Evolutionary conservation across 306 rosid genomes (phyloP), one percentile per base, ranked within the genome.

Genomic region (Delonix regia): DNA sequence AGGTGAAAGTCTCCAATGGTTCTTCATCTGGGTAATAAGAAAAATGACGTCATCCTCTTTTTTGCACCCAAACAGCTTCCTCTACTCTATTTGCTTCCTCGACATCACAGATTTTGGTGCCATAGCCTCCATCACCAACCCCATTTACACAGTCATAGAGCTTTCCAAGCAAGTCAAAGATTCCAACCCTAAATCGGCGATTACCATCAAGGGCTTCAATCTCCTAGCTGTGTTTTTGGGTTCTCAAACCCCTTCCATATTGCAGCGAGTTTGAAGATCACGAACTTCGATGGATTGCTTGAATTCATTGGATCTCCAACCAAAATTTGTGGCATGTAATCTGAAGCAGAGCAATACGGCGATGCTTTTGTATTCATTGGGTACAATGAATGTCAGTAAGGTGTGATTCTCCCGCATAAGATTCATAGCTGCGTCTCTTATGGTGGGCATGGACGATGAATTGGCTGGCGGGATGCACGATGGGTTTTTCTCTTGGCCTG

Each of bases 341-440:
- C 45, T 92, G 1, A 83, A 79, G 48, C 99, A 87, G 80, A 85
- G 39, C 9, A 98, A 95, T 24, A 88, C 91, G 10, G 99, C 97
- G 47, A 89, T 57, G 60, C 86, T 95, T 44, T 47, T 95, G 81
- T 95, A 95, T 78, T 95, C 99, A 0, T 94, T 97, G 0, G 99
- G 99, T 0, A 94, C 99, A 4, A 94, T 95, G 1, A 97, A 97
- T 0, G 45, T 80, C 5, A 90, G 97, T 85, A 94, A 94, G 82
- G 99, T 9, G 99, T 90, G 45, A 55, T 92, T 51, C 76, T 94
- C 19, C 84, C 92, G 7, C 98, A 95, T 42, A 47, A 71, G 74
- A 95, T 87, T 92, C 88, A 87, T 95, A 0, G 75, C 99, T 2
- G 73, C 95, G 0, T 79, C 95, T 7, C 0, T 81, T 13, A 92